Conservation (phyloP, 139 green algal species). For the Coelastrella sp. region DNA sequence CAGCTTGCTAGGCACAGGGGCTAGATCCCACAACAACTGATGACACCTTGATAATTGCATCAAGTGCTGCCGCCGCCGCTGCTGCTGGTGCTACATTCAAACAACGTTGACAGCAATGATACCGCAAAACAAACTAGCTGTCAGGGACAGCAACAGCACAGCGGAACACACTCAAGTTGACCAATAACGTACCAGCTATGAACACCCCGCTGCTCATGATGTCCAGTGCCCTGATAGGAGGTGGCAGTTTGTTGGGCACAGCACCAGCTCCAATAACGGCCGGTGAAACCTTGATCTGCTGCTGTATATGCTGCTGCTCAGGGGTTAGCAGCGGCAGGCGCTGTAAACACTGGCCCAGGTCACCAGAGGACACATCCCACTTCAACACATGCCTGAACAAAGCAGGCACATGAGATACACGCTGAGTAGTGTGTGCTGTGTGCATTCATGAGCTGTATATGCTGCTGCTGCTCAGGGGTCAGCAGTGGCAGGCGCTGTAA, state of each 20-base stretch:
- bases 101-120: too few species aligned
- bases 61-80: too few species aligned
- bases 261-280: background rate
- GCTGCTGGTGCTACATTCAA: too few species aligned
- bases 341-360: constrained; percentile 61
- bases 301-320: constrained; percentile 11
- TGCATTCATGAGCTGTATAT: too few species aligned
- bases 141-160: background rate
- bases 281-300: background rate
- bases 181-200: constrained; percentile 58
- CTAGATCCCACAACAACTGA: too few species aligned
- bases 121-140: too few species aligned
- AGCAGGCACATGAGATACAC: too few species aligned
- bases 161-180: background rate
- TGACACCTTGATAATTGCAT: too few species aligned
- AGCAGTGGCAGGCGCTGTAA: constrained; percentile 63
- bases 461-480: background rate
- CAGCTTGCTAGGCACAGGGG: too few species aligned
- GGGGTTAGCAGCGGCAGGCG: constrained; percentile 55
- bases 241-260: constrained; percentile 46
- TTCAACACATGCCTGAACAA: constrained; percentile 41
- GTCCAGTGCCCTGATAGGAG: constrained; percentile 53
- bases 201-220: constrained; percentile 55
- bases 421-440: too few species aligned
- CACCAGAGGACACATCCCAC: constrained; percentile 69